Percentiles rank a stretch among this genome's conserved stretches.
These are phyloP conservation scores for Phytophthora chlamydospora DNA, from an alignment of 352 stramenopile genomes.

Conservation along the genomic window DNA sequence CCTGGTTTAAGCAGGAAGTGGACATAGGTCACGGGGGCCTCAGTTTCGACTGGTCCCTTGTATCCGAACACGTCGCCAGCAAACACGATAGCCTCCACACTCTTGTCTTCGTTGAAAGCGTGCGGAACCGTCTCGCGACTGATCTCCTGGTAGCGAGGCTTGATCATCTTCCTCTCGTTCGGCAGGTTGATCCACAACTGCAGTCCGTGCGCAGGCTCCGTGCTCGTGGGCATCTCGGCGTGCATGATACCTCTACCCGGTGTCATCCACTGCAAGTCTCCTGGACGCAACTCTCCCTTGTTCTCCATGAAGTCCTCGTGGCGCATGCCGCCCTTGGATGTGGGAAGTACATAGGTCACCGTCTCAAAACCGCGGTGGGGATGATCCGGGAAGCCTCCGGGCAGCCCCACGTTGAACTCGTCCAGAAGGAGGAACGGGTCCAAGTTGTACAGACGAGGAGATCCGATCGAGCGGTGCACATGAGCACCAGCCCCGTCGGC, in stretches of 20 bases:
- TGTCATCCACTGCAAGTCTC: slow-evolving; percentile 62
- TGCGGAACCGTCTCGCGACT: slow-evolving; percentile 33
- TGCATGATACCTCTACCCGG: slow-evolving; percentile 52
- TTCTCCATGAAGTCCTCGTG: slow-evolving; percentile 85
- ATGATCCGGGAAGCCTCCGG: slow-evolving; percentile 89
- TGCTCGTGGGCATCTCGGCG: slow-evolving; percentile 41
- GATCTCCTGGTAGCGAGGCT: slow-evolving; percentile 51
- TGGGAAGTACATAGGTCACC: slow-evolving; percentile 86
- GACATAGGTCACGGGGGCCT: slow-evolving; percentile 45
- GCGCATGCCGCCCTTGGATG: slow-evolving; percentile 73
- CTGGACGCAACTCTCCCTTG: slow-evolving; percentile 44
- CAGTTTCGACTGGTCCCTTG: slow-evolving; percentile 36
- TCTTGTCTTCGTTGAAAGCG: slow-evolving; percentile 38
- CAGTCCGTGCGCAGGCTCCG: slow-evolving; percentile 34
- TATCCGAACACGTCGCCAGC: slow-evolving; percentile 44
- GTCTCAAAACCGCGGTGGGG: slow-evolving; percentile 92
- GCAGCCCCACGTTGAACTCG: slow-evolving; percentile 43
- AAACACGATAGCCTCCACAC: slow-evolving; percentile 47
- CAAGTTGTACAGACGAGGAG: slow-evolving; percentile 37
- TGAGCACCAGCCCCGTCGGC: slow-evolving; percentile 48
- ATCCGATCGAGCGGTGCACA: slow-evolving; percentile 54
- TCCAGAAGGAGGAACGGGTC: slow-evolving; percentile 59
- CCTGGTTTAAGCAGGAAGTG: slow-evolving; percentile 42
- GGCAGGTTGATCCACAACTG: slow-evolving; percentile 58
- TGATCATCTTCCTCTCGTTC: slow-evolving; percentile 35